phyloP scores from a whole-genome alignment of 176 grass and related monocot species.

The Chrysopogon serrulatus region DNA sequence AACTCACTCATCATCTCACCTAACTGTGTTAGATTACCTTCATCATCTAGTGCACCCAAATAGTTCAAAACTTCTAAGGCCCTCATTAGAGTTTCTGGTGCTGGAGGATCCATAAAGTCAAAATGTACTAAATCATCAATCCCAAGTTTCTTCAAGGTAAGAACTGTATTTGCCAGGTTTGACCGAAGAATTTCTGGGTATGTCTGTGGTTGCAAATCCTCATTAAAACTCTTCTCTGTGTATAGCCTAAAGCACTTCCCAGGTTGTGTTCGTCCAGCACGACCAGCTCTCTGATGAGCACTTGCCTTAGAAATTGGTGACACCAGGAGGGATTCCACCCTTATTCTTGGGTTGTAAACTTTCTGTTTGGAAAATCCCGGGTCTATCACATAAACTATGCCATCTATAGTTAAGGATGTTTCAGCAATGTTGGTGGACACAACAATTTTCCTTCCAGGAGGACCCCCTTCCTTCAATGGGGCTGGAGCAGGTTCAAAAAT shows the following conservation, averaged over 20 bases:
- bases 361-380: constrained; percentile 97
- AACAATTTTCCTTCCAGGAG: constrained; percentile 93
- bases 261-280: constrained; percentile 92
- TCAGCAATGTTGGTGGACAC: constrained; percentile 97
- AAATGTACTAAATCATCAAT: constrained; percentile 99
- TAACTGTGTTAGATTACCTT: constrained; percentile 79
- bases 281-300: constrained; percentile 89
- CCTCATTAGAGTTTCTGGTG: constrained; percentile 91
- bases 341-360: constrained; percentile 90
- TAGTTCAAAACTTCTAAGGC: constrained; percentile 96
- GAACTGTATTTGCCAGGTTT: constrained; percentile 90
- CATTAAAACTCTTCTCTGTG: constrained; percentile 93
- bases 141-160: constrained; percentile 94
- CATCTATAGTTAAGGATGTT: constrained; percentile 95
- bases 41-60: constrained; percentile 80
- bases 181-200: constrained; percentile 98
- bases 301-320: constrained; percentile 99
- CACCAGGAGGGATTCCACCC: constrained; percentile 85
- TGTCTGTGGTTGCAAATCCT: constrained; percentile 88
- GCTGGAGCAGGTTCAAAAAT: constrained; percentile 93
- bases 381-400: constrained; percentile 97
- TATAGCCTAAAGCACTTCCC: constrained; percentile 98
- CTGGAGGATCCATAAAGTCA: constrained; percentile 99
- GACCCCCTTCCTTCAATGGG: constrained; percentile 64
- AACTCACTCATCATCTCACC: constrained; percentile 98